These are phyloP conservation scores for Rhizoctonia solani DNA, from an alignment of 1,284 basidiomycete species.

Conservation along the genomic window DNA sequence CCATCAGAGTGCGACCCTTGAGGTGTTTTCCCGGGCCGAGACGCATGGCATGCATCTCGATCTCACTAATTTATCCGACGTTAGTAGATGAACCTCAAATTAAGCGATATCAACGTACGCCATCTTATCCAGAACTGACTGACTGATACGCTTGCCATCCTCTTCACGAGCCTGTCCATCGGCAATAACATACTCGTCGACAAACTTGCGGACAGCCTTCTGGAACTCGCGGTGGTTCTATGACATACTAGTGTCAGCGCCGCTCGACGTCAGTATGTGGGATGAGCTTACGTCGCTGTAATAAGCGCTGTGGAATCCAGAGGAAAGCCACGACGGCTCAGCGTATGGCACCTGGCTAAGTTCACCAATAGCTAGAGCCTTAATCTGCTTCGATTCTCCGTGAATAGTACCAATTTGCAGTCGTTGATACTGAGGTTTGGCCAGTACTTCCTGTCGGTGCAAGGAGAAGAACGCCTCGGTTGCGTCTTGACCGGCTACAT, in stretches of 20 bases:
- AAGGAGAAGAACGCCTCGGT: constrained; percentile 85
- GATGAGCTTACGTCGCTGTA: constrained; percentile 65
- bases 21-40: constrained; percentile 87
- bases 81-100: constrained; percentile 53
- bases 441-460: constrained; percentile 78
- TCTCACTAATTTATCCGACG: constrained; percentile 46
- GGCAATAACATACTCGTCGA: constrained; percentile 55
- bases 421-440: constrained; percentile 71
- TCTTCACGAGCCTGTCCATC: constrained; percentile 67
- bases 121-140: constrained; percentile 70
- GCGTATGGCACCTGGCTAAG: constrained; percentile 77
- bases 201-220: constrained; percentile 55
- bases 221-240: constrained; percentile 53
- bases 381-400: constrained; percentile 62
- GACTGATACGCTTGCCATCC: constrained; percentile 72
- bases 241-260: constrained; percentile 24
- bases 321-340: constrained; percentile 81
- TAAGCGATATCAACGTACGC: constrained; percentile 51
- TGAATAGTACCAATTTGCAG: constrained; percentile 71
- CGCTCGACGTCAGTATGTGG: not conserved
- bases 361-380: constrained; percentile 58
- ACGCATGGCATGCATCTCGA: constrained; percentile 86
- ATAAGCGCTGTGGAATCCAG: constrained; percentile 80
- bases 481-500: constrained; percentile 78
- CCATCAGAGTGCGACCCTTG: constrained; percentile 78